These are phyloP conservation scores for Neurospora terricola DNA, from an alignment of 495 filamentous ascomycete species.

Conservation along the genomic window DNA sequence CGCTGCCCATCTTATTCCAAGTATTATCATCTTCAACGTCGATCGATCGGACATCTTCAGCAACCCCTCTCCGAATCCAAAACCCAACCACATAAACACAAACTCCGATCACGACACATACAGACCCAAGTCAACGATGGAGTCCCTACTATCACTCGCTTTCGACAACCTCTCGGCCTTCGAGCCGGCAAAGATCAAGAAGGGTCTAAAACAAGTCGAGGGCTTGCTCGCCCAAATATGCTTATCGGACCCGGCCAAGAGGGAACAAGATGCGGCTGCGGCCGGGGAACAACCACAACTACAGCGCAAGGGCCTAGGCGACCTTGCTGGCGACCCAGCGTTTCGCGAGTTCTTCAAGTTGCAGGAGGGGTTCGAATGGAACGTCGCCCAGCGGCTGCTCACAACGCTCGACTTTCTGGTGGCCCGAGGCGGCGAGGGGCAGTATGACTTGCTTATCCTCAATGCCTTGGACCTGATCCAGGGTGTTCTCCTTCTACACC, in stretches of 20 bases:
- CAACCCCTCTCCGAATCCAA: background rate
- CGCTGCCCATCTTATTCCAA: background rate
- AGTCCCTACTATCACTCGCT: slow-evolving; percentile 80
- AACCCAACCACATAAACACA: background rate
- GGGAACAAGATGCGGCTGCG: slow-evolving; percentile 12
- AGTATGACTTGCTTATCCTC: slow-evolving; percentile 83
- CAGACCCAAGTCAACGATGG: slow-evolving; percentile 47
- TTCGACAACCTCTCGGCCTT: slow-evolving; percentile 96
- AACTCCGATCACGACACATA: background rate
- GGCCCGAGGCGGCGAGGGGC: slow-evolving; percentile 65
- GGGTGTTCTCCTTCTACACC: slow-evolving; percentile 81
- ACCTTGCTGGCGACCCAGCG: slow-evolving; percentile 73
- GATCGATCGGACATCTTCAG: background rate
- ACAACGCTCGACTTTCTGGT: slow-evolving; percentile 80
- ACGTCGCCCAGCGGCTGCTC: slow-evolving; percentile 80
- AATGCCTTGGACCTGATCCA: slow-evolving; percentile 84
- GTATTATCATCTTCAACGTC: background rate
- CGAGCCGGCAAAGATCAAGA: slow-evolving; percentile 77
- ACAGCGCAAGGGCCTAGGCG: slow-evolving; percentile 50
- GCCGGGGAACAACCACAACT: slow-evolving; percentile 17
- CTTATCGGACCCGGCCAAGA: slow-evolving; percentile 47
- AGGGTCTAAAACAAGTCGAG: slow-evolving; percentile 91
- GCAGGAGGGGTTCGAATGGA: slow-evolving; percentile 97
- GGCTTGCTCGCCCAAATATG: slow-evolving; percentile 94
- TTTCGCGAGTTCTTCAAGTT: slow-evolving; percentile 95